phyloP scores from a whole-genome alignment of 305 asterid species.

The Solanum hybrid region DNA sequence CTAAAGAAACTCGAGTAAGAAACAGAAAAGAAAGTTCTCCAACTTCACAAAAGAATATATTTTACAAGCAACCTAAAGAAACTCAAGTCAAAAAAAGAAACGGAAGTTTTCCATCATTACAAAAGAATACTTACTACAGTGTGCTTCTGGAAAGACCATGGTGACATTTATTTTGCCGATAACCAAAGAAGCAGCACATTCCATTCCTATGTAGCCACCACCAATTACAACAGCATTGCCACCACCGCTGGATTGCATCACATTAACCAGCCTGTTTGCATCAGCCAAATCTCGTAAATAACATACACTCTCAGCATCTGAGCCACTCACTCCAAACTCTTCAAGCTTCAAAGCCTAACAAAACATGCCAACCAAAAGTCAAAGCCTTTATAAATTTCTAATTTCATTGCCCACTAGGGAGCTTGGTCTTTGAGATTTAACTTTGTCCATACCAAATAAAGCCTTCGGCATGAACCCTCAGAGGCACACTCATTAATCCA shows the following conservation, averaged over 20 bases:
- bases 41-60: constrained; percentile 13
- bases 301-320: constrained; percentile 68
- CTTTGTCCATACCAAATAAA: constrained; percentile 1
- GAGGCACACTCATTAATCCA: not conserved
- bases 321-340: constrained; percentile 77
- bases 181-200: constrained; percentile 80
- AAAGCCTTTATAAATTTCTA: not conserved
- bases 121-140: constrained; percentile 47
- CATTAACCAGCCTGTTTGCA: constrained; percentile 59
- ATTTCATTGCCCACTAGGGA: not conserved
- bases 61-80: not conserved
- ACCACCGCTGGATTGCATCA: constrained; percentile 53
- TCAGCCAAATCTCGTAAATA: constrained; percentile 69
- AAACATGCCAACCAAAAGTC: constrained; percentile 15
- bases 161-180: constrained; percentile 60
- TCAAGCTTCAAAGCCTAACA: constrained; percentile 75
- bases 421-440: constrained; percentile 4
- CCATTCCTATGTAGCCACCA: constrained; percentile 92
- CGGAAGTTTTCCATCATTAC: not conserved
- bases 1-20: not conserved
- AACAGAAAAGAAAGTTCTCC: not conserved
- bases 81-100: not conserved
- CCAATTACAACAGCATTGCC: constrained; percentile 79
- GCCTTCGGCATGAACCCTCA: not conserved
- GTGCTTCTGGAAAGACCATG: constrained; percentile 87